Evolutionary conservation across 2,329 filamentous ascomycete species (phyloP), one percentile per base, ranked within the genome.

Genomic region (Leptographium radiaticola): DNA sequence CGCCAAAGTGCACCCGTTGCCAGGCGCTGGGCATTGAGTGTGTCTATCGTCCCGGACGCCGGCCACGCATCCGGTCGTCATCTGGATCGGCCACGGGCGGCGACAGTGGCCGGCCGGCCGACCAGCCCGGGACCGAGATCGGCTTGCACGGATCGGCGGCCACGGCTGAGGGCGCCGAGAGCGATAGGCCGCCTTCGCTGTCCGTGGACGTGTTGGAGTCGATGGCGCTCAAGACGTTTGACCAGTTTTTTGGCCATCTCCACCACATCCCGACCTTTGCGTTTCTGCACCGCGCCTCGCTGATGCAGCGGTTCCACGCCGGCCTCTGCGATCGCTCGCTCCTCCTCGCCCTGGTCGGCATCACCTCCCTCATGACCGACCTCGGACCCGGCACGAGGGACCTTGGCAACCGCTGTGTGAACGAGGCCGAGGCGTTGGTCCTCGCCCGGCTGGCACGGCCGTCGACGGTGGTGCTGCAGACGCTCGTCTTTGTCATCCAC

Each of bases 231-330:
- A 71, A 71, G 42, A 76, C 75, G 7, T 77, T 80, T 58, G 75
- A 76, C 59, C 72, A 74, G 59, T 80, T 79, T 65, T 80, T 80
- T 62, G 73, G 74, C 44, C 74, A 80, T 60, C 71, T 80, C 43
- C 76, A 80, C 63, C 77, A 80, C 57, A 76, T 80, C 51, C 75
- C 77, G 46, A 75, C 77, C 59, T 77, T 76, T 65, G 77, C 76
- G 12, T 81, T 80, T 54, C 64, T 81, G 16, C 77, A 81, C 59
- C 75, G 76, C 31, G 76, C 77, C 13, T 80, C 77, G 2, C 71
- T 80, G 30, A 79, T 79, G 75, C 76, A 80, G 61, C 71, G 77
- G 34, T 79, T 79, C 61, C 73, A 78, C 58, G 71, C 75, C 6
- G 76, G 76, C 49, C 76, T 76, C 57, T 74, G 80, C 58, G 77